Base-by-base conservation (phyloP, 495 filamentous ascomycete species). In the Talaromyces thailandensis region DNA sequence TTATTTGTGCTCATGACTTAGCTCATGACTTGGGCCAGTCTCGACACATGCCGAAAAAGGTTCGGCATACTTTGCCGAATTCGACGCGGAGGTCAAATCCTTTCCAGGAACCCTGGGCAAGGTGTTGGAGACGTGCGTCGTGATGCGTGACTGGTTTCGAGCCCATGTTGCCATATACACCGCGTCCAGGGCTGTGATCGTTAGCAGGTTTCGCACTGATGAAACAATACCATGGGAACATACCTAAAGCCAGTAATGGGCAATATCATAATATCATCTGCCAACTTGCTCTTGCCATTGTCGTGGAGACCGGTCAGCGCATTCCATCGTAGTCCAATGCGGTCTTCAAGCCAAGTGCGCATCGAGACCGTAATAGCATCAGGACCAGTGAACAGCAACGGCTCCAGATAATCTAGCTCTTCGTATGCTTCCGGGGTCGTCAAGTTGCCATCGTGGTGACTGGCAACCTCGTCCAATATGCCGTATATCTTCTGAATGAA, bases 201-300 rank as follows among this genome's bases (percentile, higher is more conserved):
- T 43, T 50, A 57, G 35, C n/a, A 21, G 8, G 11, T 32, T 7
- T 62, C 26, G 7, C 18, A 6, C 8, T 6, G 40, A 53, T 53
- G 6, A 6, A 45, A 16, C 1, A 26, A 14, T 16, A 35, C 50
- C 25, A n/a, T n/a, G 58, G 50, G 25, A 6, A 37, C 61, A 37
- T 56, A 63, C 62, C 62, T 63, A 24, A 63, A 63, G 3, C 62
- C 62, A 16, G 62, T 63, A 12, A 63, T 63, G 0, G 62, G 62
- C 18, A 63, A 18, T 29, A 63, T 51, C 52, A 63, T 32, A 16
- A 63, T 58, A 58, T 63, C 62, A 51, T 63, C 62, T 0, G 40
- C 62, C 6, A 63, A 32, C 26, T 63, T 63, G 56, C 62, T 63
- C 45, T 58, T 63, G 25, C 62, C 62, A 12, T 26, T 32, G 56